Conservation (phyloP, 352 stramenopile species). For the Nothophytophthora sp. region DNA sequence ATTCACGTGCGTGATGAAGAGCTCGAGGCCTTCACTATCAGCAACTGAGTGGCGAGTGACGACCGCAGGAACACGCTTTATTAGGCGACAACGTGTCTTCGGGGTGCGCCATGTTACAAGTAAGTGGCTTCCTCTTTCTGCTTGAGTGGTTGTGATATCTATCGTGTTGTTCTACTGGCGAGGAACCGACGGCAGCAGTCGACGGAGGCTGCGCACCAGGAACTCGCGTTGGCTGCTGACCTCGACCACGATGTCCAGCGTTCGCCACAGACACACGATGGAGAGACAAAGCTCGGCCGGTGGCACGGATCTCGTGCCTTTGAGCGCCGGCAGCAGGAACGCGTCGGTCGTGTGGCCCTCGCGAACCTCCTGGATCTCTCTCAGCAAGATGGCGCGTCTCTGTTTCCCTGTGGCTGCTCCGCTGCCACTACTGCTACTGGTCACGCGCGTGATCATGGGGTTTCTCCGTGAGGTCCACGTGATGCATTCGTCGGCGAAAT, state of each 20-base stretch:
- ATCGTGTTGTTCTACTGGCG: slow-evolving; percentile 9
- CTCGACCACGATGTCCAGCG: slow-evolving; percentile 62
- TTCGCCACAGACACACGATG: slow-evolving; percentile 60
- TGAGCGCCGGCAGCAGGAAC: slow-evolving; percentile 30
- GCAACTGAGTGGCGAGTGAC: slow-evolving; percentile 11
- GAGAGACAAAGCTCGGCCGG: slow-evolving; percentile 52
- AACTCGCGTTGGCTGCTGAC: slow-evolving; percentile 52
- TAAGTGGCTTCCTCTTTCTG: not conserved
- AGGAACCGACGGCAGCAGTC: slow-evolving; percentile 22
- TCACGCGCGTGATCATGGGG: not conserved
- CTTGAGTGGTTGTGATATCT: not conserved
- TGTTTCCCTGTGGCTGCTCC: not conserved
- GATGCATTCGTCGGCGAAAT: slow-evolving; percentile 56
- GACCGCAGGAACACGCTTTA: slow-evolving; percentile 10
- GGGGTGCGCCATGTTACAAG: slow-evolving; percentile 7
- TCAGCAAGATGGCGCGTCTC: slow-evolving; percentile 38
- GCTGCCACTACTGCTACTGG: slow-evolving; percentile 8
- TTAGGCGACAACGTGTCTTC: slow-evolving; percentile 18
- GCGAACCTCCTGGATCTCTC: slow-evolving; percentile 57
- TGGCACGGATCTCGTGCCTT: slow-evolving; percentile 23
- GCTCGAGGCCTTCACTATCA: slow-evolving; percentile 58
- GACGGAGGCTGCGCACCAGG: slow-evolving; percentile 44
- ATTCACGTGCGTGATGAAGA: slow-evolving; percentile 52
- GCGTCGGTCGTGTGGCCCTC: slow-evolving; percentile 51
- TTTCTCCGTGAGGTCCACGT: slow-evolving; percentile 51